Evolutionary conservation across 768 basidiomycete species (phyloP).

Genomic region (Mrakia gelida): DNA sequence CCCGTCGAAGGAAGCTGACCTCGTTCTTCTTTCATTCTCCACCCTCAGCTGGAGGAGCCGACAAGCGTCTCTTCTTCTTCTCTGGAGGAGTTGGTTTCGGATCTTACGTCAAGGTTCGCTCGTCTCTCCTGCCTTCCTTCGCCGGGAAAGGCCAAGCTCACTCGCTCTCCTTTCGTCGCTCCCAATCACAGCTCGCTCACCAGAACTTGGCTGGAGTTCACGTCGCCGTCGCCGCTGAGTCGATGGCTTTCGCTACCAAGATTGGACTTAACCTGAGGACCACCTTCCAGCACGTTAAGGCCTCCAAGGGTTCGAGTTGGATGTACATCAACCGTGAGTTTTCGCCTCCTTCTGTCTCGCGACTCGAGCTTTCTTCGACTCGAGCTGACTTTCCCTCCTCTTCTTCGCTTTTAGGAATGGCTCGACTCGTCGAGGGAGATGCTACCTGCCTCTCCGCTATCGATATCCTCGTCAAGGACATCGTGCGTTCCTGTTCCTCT

Average conservation of each 20-base stretch:
- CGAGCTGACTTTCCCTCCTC: background rate
- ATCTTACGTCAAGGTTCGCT: slow-evolving; percentile 18
- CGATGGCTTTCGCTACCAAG: slow-evolving; percentile 26
- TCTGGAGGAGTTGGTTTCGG: slow-evolving; percentile 16
- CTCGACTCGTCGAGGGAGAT: slow-evolving; percentile 25
- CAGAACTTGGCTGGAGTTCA: slow-evolving; percentile 25
- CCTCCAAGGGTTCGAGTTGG: slow-evolving; percentile 17
- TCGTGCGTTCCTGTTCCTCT: background rate
- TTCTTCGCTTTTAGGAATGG: background rate
- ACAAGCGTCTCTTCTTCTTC: slow-evolving; percentile 26
- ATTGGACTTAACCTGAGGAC: slow-evolving; percentile 9
- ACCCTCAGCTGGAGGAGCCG: slow-evolving; percentile 3
- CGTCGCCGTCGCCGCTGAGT: slow-evolving; percentile 27
- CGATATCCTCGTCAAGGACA: slow-evolving; percentile 28
- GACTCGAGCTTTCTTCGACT: background rate
- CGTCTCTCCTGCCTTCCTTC: background rate
- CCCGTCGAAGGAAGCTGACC: background rate
- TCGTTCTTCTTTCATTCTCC: background rate
- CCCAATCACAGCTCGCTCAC: slow-evolving; percentile 10
- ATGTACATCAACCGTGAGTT: slow-evolving; percentile 24
- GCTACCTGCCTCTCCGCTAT: slow-evolving; percentile 7
- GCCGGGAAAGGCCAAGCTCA: background rate
- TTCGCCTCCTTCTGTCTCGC: background rate
- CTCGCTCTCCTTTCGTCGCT: background rate
- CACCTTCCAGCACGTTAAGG: slow-evolving; percentile 22